A percentile compares a stretch with the other conserved stretches of the same genome.
Conservation (phyloP, 805 yeast genomes). For the Candida xiaguanensis region DNA sequence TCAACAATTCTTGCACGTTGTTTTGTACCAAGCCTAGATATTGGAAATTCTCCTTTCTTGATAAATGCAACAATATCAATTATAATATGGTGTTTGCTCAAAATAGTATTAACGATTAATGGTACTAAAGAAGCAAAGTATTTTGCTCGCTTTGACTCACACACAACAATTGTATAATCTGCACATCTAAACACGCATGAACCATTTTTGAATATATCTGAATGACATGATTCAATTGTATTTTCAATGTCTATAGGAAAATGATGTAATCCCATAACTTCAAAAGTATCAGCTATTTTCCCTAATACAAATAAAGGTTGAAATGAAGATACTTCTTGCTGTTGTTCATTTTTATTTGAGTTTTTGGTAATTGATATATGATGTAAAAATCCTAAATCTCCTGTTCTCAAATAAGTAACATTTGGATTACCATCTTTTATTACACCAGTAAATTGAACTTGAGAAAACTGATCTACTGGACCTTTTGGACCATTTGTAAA, state of each 20-base stretch:
- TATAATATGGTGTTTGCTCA: conserved; percentile 77
- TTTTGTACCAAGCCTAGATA: conserved; percentile 68
- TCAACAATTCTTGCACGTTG: conserved; percentile 70
- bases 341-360: conserved; percentile 26
- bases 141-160: conserved; percentile 54
- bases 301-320: conserved; percentile 87
- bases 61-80: conserved; percentile 83
- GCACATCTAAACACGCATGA: conserved; percentile 78
- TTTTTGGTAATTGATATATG: conserved; percentile 52
- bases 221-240: conserved; percentile 46
- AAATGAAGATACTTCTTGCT: conserved; percentile 35
- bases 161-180: conserved; percentile 70
- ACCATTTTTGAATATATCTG: conserved; percentile 53
- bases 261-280: conserved; percentile 85
- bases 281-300: conserved; percentile 80
- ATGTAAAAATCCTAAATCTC: conserved; percentile 91
- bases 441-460: conserved; percentile 55
- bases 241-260: conserved; percentile 80
- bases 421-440: conserved; percentile 58
- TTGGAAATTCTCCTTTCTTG: conserved; percentile 57
- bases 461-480: conserved; percentile 48
- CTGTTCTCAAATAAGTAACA: conserved; percentile 75
- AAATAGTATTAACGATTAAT: conserved; percentile 69
- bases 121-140: conserved; percentile 76
- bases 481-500: conserved; percentile 55